Conservation (phyloP, 2,329 filamentous ascomycete species). For the Colletotrichum simmondsii region DNA sequence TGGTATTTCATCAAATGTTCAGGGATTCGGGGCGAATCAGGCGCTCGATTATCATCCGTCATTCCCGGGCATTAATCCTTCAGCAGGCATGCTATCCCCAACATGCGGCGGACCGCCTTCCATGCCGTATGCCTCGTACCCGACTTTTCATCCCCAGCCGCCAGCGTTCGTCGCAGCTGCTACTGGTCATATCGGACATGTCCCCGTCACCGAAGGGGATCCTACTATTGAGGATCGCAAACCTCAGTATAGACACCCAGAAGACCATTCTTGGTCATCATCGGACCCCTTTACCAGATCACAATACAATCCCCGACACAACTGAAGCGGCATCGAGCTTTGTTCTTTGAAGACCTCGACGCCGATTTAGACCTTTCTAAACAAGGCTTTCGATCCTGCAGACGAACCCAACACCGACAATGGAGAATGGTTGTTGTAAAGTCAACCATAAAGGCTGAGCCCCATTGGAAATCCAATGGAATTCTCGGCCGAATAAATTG, state of each 20-base stretch:
- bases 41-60: slow-evolving; percentile 7
- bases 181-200: not conserved
- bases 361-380: not conserved
- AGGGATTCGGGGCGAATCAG: slow-evolving; percentile 9
- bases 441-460: not conserved
- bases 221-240: slow-evolving; percentile 9
- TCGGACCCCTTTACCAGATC: not conserved
- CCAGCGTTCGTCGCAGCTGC: not conserved
- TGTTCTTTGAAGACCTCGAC: not conserved
- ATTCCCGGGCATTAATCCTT: not conserved
- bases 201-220: slow-evolving; percentile 8
- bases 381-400: not conserved
- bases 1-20: not conserved
- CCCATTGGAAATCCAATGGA: not conserved
- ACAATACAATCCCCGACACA: not conserved
- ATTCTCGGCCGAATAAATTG: not conserved
- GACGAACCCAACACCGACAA: not conserved
- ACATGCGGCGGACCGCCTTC: not conserved
- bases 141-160: not conserved
- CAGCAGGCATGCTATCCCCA: not conserved
- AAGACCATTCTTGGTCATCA: not conserved
- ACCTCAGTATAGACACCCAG: not conserved
- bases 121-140: slow-evolving; percentile 4
- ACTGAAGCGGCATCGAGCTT: not conserved
- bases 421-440: not conserved